Evolutionary conservation across 805 yeast species (phyloP), one percentile per base, ranked within the genome.

Genomic region (Lipomyces starkeyi): DNA sequence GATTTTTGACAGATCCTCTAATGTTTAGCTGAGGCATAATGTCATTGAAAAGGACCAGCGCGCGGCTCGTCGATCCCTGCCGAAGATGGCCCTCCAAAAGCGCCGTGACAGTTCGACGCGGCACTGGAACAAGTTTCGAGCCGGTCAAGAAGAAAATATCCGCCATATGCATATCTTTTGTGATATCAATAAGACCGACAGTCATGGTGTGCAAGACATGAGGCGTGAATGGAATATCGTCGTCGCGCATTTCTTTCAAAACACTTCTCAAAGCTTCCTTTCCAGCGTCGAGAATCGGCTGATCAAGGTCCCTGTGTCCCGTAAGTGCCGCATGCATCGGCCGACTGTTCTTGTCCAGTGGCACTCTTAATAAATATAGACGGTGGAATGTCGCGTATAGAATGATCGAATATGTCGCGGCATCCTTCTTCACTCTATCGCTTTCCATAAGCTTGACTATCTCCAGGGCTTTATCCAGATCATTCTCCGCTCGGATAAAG

Each of bases 361-460:
- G 58, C 14, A 64, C 63, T 7, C 49, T 60, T 14, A 54, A 58
- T 32, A 64, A 47, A 22, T 27, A 52, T 37, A 65, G 13, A 14
- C 62, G 43, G 55, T 64, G 58, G 55, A 65, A 67, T 11, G 66
- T 59, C 27, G 63, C 68, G 40, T 67, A 67, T 22, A 67, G 43
- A 7, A 64, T 32, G 32, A 47, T 43, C 52, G 71, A 52, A 52
- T 67, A 67, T 5, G 71, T 67, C 7, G 27, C 49, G 13, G 68
- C 63, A 32, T 64, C 68, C 49, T 62, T 61, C 27, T 52, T 37
- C 14, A 60, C 43, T 13, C 64, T 61, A 11, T 40, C 43, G 32
- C n/a, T 49, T 9, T 61, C 63, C 65, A 67, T 61, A 32, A 14
- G 8, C 8, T 61, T 22, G 34, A 65, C 17, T 14, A 57, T 20